Base-by-base conservation (phyloP, 352 stramenopile species). In the Phytophthora sansomeana region DNA sequence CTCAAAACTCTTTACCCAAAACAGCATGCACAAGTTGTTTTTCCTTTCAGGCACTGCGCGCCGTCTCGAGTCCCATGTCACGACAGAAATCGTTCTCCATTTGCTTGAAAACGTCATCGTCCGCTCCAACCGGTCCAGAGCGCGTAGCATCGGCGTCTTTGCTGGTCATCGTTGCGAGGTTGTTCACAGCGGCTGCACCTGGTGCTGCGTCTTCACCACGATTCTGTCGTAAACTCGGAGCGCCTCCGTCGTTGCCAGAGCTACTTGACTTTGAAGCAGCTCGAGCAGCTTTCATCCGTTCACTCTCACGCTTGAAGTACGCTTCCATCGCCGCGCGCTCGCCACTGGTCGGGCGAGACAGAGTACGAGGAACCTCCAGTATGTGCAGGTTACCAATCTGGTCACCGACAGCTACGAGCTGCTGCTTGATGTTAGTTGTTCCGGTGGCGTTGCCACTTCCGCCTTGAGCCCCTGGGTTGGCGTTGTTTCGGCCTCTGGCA, bases 381-480 rank as follows among this genome's bases (percentile, higher is more conserved):
- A 98, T 95, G 71, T 98, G 93, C 38, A 98, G 73, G 68, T 97
- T 98, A 1, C 94, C 94, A 28, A 89, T 92, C 62, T 96, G 83
- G 63, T 98, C 93, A 39, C 94, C 94, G 47, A 98, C 84, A 16
- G 90, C 91, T 17, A 98, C 78, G 48, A 98, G 81, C 73, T 98
- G 91, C 64, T 97, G 87, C 73, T 97, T 95, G 50, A 86, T 73
- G 32, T 73, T 79, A 11, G 75, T 69, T 28, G 32, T 75, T 16
- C 63, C 38, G 19, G 44, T 65, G 1, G 38, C 46, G 16, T 39
- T 63, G 6, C 54, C 58, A 13, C 62, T 56, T 16, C 46, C 47
- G 0, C 19, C 58, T 28, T 17, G 35, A 4, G 48, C 30, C 8
- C 67, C 61, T 42, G 63, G 43, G 2, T 63, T 67, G 19, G 56